phyloP scores from a whole-genome alignment of 768 basidiomycete species.

The Brasilioporus rufonigricans region DNA sequence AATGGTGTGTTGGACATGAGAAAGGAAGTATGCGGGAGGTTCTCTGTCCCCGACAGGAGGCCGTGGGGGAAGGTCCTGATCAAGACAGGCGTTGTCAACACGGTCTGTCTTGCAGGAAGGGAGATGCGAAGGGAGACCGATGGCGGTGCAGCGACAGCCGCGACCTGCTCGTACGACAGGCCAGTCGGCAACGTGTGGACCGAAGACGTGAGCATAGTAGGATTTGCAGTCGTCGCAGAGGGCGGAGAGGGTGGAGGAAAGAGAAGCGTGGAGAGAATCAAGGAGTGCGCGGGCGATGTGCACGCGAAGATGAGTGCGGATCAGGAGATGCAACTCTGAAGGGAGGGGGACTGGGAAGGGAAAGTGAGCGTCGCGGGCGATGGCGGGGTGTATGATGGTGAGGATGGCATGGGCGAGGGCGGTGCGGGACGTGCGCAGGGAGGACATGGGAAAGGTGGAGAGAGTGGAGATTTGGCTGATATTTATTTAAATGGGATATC shows the following conservation, averaged over 20 bases:
- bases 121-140: conserved; percentile 14
- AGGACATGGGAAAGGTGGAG: conserved; percentile 10
- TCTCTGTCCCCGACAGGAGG: conserved; percentile 32
- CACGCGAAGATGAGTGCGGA: conserved; percentile 48
- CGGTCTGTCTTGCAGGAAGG: conserved; percentile 8
- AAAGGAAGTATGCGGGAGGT: conserved; percentile 31
- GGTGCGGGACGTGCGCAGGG: conserved; percentile 39
- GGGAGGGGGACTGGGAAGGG: conserved; percentile 37
- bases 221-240: conserved; percentile 50
- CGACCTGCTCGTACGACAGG: conserved; percentile 44
- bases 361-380: conserved; percentile 31
- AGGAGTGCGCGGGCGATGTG: conserved; percentile 42
- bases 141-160: conserved; percentile 44
- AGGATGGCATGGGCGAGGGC: conserved; percentile 53
- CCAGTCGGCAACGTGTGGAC: conserved; percentile 52
- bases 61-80: conserved; percentile 27
- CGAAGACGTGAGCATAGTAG: conserved; percentile 54
- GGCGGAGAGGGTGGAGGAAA: conserved; percentile 27
- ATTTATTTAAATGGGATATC: conserved; percentile 18
- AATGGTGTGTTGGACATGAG: conserved; percentile 45
- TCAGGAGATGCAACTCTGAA: conserved; percentile 49
- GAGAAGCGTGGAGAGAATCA: conserved; percentile 40
- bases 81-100: conserved; percentile 9
- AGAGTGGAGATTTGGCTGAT: conserved; percentile 1
- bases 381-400: conserved; percentile 45